Percentiles rank a stretch among this genome's conserved stretches.
phyloP scores from a whole-genome alignment of 805 yeast genomes.

The Brettanomyces naardenensis region DNA sequence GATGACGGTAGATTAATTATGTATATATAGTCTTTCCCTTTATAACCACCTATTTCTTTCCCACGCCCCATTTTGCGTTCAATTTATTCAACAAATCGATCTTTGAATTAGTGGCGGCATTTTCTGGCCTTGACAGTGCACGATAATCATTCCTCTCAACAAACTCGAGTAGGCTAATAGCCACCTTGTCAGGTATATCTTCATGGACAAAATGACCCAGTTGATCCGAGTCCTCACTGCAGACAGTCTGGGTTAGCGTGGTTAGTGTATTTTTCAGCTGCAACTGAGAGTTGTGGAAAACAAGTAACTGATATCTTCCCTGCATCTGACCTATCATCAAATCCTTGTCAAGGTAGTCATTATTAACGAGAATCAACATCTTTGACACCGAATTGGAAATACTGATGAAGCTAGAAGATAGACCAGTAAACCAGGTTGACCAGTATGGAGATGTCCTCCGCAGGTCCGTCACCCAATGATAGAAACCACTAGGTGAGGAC shows the following conservation, averaged over 20 bases:
- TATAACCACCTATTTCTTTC: constrained; percentile 6
- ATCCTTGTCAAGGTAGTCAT: constrained; percentile 78
- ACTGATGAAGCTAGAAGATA: constrained; percentile 44
- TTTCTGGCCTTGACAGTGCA: constrained; percentile 13
- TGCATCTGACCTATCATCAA: constrained; percentile 97
- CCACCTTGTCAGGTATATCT: constrained; percentile 68
- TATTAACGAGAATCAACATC: constrained; percentile 75
- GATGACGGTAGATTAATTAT: constrained; percentile 41
- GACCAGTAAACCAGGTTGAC: constrained; percentile 72
- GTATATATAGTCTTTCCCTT: background rate
- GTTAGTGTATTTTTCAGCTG: constrained; percentile 15
- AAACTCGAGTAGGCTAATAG: constrained; percentile 44
- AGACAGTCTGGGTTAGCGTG: constrained; percentile 17
- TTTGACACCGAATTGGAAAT: constrained; percentile 43
- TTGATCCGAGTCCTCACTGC: constrained; percentile 29
- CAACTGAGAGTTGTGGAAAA: constrained; percentile 38
- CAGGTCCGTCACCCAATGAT: constrained; percentile 61
- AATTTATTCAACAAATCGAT: constrained; percentile 21
- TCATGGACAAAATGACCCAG: constrained; percentile 96
- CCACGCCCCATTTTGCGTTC: constrained; percentile 28
- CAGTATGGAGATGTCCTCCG: constrained; percentile 57
- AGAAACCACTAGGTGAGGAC: constrained; percentile 10
- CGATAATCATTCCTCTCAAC: constrained; percentile 35
- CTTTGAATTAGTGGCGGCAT: constrained; percentile 8
- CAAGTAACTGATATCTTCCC: constrained; percentile 86